phyloP scores from a whole-genome alignment of 2,329 filamentous ascomycete genomes.

The Aspergillus floridensis region DNA sequence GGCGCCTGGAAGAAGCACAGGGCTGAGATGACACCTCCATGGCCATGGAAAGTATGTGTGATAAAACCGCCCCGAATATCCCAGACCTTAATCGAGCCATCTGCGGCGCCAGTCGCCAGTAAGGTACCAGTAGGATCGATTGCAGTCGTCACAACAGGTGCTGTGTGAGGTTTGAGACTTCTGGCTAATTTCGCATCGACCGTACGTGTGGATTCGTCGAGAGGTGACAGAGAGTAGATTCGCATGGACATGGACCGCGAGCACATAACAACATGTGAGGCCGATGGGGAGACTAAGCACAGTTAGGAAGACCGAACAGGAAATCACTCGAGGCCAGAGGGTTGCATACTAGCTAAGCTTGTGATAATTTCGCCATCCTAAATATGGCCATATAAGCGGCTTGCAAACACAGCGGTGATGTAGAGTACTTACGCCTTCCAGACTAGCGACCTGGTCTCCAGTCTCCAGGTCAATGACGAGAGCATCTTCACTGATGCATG shows the following conservation, averaged over 20 bases:
- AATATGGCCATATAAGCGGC: constrained; percentile 14
- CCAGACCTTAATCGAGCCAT: constrained; percentile 95
- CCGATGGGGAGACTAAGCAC: constrained; percentile 73
- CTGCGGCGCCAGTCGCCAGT: constrained; percentile 86
- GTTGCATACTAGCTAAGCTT: constrained; percentile 42
- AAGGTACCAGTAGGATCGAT: constrained; percentile 86
- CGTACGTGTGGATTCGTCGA: constrained; percentile 53
- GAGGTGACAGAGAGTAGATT: constrained; percentile 71
- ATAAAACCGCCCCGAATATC: constrained; percentile 86
- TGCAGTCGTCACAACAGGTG: constrained; percentile 81
- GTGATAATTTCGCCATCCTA: constrained; percentile 63
- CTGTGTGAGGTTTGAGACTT: constrained; percentile 83
- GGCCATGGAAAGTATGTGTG: constrained; percentile 92
- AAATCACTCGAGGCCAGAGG: neutral
- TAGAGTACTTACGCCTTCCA: constrained; percentile 70
- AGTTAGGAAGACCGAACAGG: neutral
- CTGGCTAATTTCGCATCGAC: constrained; percentile 69
- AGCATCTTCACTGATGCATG: constrained; percentile 87
- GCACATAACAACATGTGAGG: constrained; percentile 83
- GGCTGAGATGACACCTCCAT: constrained; percentile 86
- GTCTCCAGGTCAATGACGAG: constrained; percentile 81
- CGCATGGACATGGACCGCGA: constrained; percentile 96
- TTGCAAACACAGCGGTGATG: constrained; percentile 4
- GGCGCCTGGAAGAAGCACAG: constrained; percentile 85
- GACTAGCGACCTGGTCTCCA: constrained; percentile 74